phyloP scores from a whole-genome alignment of 352 stramenopile species.

The Phytopythium boreale region DNA sequence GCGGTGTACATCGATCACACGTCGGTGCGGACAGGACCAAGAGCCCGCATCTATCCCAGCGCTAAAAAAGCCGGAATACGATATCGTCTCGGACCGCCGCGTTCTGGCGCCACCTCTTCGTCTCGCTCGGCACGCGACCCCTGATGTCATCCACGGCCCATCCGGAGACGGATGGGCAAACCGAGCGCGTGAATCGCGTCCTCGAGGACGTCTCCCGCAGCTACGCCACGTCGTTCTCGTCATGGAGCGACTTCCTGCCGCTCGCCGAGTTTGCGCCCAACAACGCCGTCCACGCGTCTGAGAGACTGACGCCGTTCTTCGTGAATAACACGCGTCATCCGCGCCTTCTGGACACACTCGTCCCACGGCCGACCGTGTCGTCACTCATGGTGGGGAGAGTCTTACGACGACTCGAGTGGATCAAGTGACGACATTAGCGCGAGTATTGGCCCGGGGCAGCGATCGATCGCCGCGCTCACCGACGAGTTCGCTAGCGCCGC shows the following conservation, averaged over 20 bases:
- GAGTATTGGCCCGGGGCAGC: too few relatives aligned
- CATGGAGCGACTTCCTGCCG: slow-evolving; percentile 16
- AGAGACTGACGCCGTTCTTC: slow-evolving; percentile 19
- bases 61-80: too few relatives aligned
- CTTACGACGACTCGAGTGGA: too few relatives aligned
- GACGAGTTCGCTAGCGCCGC: too few relatives aligned
- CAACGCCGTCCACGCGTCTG: slow-evolving; percentile 17
- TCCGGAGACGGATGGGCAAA: slow-evolving; percentile 26
- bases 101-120: slow-evolving; percentile 19
- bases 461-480: too few relatives aligned
- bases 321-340: slow-evolving; percentile 9
- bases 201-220: slow-evolving; percentile 18
- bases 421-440: too few relatives aligned
- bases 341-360: too few relatives aligned
- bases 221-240: too few relatives aligned
- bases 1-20: slow-evolving; percentile 20
- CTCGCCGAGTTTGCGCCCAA: slow-evolving; percentile 22
- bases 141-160: slow-evolving; percentile 21
- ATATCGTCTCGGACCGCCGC: slow-evolving; percentile 8
- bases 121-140: slow-evolving; percentile 10
- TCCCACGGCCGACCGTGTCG: too few relatives aligned
- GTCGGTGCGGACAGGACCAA: slow-evolving; percentile 11
- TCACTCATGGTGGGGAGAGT: too few relatives aligned
- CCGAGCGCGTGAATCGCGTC: slow-evolving; percentile 19
- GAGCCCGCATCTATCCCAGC: slow-evolving; percentile 9